Evolutionary conservation across 2,329 filamentous ascomycete species (phyloP), one percentile per base, ranked within the genome.

Genomic region (Seiridium unicorne): DNA sequence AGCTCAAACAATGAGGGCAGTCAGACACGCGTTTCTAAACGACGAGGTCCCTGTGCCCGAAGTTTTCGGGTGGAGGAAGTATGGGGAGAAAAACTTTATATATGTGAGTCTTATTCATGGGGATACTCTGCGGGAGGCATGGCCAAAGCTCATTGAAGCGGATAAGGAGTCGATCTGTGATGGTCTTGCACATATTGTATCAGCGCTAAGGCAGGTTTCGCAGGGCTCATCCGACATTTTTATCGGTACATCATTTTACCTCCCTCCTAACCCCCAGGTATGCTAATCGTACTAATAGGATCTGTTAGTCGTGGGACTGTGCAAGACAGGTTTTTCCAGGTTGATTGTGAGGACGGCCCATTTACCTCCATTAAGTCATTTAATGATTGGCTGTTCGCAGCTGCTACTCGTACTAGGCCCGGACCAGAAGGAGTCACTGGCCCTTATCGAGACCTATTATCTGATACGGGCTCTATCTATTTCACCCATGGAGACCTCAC

Each of bases 401-500:
- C 63, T 18, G 65, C 61, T 18, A 68, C 65, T n/a, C 63, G 59
- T 31, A 62, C 66, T 18, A 60, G 11, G 13, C 61, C 58, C 18
- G 60, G 48, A 18, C 60, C 57, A 8, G 58, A 62, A 3, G 60
- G 36, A 5, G 26, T 32, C 13, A 36, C 44, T 51, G 49, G 44
- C 36, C 55, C 49, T 11, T 51, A 59, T 51, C 56, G 38, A 34
- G 61, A 64, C 10, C 44, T 61, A 6, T n/a, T 69, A 8, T 64
- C 65, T 5, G 66, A 67, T 44, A 60, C 46, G 1, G 64, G 56
- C 11, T 36, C 60, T 11, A 58, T 67, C 34, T 65, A 64, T 42
- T 70, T 72, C 53, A 69, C 68, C 0, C 67, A 71, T 44, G 67
- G 58, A 35, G 69, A 72, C 18, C 61, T 72, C 7, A 58, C 61